Conservation (phyloP, 2,329 filamentous ascomycete species). For the Ophiobolus disseminans region DNA sequence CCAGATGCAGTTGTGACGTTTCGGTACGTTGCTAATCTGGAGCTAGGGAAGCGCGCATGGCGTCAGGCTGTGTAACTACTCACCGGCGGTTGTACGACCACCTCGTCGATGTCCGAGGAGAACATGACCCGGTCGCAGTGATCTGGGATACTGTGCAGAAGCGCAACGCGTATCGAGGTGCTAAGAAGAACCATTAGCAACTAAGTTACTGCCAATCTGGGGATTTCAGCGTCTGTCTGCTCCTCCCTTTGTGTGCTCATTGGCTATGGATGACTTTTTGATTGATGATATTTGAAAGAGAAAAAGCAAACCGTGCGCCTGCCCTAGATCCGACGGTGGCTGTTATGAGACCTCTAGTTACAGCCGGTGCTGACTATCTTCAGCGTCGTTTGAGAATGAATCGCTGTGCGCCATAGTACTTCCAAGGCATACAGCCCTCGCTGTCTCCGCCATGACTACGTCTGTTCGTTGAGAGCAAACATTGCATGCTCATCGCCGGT, state of each 20-base stretch:
- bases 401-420: not conserved
- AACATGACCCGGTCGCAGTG: conserved; percentile 1
- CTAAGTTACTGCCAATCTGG: not conserved
- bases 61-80: conserved; percentile 18
- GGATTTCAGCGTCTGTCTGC: too few species aligned
- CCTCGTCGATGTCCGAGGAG: conserved; percentile 6
- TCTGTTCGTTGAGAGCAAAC: not conserved
- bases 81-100: conserved; percentile 20
- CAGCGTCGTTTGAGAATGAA: not conserved
- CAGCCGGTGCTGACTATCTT: not conserved
- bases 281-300: too few species aligned
- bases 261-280: too few species aligned
- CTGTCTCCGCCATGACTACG: not conserved
- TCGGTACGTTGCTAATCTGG: conserved; percentile 22
- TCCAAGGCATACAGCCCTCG: not conserved
- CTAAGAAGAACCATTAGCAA: conserved; percentile 3
- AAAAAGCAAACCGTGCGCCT: too few species aligned
- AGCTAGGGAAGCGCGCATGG: conserved; percentile 12
- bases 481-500: not conserved
- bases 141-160: conserved; percentile 10
- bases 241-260: too few species aligned
- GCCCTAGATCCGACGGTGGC: not conserved
- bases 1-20: conserved; percentile 24
- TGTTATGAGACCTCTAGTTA: not conserved
- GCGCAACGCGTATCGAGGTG: conserved; percentile 13